A percentile compares a stretch with the other conserved stretches of the same genome.
Conservation (phyloP, 352 stramenopile species). For the Globisporangium emineosum region DNA sequence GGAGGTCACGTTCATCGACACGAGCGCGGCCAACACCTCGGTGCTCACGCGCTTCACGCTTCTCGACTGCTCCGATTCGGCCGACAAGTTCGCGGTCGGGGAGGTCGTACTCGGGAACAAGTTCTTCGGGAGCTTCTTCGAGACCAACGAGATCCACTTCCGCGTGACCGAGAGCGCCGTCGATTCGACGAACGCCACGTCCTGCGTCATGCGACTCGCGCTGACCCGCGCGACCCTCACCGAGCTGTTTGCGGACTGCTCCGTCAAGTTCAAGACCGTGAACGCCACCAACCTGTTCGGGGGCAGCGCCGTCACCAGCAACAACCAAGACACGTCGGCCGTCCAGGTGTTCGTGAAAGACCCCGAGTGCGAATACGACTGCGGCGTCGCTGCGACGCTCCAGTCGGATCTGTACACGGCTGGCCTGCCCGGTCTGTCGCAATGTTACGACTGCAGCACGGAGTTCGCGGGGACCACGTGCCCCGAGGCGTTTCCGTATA, state of each 20-base stretch:
- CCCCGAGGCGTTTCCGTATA: background rate
- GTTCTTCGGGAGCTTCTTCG: background rate
- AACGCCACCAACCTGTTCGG: background rate
- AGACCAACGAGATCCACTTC: background rate
- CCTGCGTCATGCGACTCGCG: background rate
- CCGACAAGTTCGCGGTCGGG: background rate
- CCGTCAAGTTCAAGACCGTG: background rate
- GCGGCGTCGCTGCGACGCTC: background rate
- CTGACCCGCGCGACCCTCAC: background rate
- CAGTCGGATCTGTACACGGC: background rate
- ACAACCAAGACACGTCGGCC: background rate
- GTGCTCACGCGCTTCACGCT: background rate
- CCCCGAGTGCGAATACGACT: background rate
- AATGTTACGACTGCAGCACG: background rate
- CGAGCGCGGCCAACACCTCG: background rate
- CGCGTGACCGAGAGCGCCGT: background rate
- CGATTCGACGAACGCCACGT: background rate
- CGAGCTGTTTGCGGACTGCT: background rate
- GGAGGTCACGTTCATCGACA: background rate
- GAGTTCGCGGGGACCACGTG: background rate
- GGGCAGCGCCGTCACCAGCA: background rate
- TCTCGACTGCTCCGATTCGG: background rate
- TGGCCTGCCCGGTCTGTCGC: background rate
- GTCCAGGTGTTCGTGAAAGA: background rate
- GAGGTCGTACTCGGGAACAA: background rate